These are phyloP conservation scores for Galeopsis tetrahit DNA, from an alignment of 257 asterid species.

Conservation along the genomic window DNA sequence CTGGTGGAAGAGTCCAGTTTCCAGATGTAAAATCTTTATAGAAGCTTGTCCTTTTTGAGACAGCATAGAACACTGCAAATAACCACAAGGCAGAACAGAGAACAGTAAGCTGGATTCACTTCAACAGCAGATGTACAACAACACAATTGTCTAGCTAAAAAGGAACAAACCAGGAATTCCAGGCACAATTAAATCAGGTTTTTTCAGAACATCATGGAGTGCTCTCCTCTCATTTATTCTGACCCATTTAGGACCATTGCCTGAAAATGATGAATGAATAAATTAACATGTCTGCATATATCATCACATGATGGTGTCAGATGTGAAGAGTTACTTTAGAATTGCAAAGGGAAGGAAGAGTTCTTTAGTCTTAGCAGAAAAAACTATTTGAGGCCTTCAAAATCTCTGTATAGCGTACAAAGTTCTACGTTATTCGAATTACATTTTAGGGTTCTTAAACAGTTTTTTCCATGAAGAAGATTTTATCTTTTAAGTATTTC, in stretches of 20 bases:
- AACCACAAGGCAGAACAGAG: slow-evolving; percentile 22
- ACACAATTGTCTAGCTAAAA: slow-evolving; percentile 9
- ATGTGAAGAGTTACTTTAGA: not conserved
- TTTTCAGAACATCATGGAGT: slow-evolving; percentile 68
- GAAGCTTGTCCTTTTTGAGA: slow-evolving; percentile 75
- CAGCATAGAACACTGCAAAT: slow-evolving; percentile 69
- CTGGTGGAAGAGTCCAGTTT: slow-evolving; percentile 70
- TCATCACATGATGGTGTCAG: slow-evolving; percentile 12
- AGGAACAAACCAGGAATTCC: slow-evolving; percentile 82
- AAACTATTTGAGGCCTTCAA: not conserved
- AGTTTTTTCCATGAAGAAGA: not conserved
- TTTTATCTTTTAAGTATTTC: slow-evolving; percentile 13
- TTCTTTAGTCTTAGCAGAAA: not conserved
- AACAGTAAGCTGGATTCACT: slow-evolving; percentile 25
- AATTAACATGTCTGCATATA: slow-evolving; percentile 5
- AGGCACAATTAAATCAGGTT: slow-evolving; percentile 58
- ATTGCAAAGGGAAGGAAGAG: not conserved
- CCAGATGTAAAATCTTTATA: slow-evolving; percentile 74
- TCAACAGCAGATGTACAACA: not conserved
- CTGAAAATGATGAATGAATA: slow-evolving; percentile 39
- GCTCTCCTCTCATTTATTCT: slow-evolving; percentile 71
- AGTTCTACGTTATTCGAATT: not conserved
- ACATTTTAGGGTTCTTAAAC: not conserved
- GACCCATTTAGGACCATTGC: slow-evolving; percentile 59
- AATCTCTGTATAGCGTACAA: not conserved